Percentiles rank a stretch among this genome's conserved stretches.
phyloP scores from a whole-genome alignment of 345 rosid genomes.

The Fremontodendron californicum region DNA sequence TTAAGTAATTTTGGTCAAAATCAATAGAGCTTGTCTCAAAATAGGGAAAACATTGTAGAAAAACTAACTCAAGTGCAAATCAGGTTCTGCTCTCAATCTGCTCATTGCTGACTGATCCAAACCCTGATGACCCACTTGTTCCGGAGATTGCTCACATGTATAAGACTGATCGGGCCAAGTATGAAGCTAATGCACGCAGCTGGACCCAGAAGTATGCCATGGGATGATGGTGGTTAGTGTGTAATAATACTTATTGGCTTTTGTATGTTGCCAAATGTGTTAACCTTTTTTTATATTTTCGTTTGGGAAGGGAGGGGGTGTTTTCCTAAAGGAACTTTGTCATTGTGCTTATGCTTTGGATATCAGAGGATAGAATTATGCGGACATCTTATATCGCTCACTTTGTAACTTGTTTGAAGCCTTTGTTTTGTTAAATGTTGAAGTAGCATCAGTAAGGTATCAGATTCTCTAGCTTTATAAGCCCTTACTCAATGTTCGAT shows the following conservation, averaged over 20 bases:
- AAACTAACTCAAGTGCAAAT: background rate
- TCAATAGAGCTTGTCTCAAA: background rate
- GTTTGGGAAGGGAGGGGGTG: background rate
- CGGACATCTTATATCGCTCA: constrained; percentile 5
- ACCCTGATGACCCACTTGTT: constrained; percentile 42
- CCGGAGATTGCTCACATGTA: constrained; percentile 45
- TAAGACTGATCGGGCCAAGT: constrained; percentile 34
- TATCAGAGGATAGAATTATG: background rate
- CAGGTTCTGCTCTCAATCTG: constrained; percentile 43
- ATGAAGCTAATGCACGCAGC: constrained; percentile 39
- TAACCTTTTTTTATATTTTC: background rate
- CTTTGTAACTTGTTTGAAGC: constrained; percentile 3
- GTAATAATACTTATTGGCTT: background rate
- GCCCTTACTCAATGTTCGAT: background rate
- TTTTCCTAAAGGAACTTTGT: background rate
- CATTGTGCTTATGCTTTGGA: background rate
- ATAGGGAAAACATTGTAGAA: background rate
- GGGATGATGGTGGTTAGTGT: constrained; percentile 23
- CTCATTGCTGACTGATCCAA: constrained; percentile 40
- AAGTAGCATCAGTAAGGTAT: background rate
- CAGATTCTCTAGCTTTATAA: background rate
- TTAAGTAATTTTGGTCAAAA: background rate
- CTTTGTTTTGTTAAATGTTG: background rate
- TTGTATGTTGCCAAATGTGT: background rate
- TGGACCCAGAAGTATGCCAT: constrained; percentile 46